Conservation (phyloP, 2,329 filamentous ascomycete species). For the Diaporthe citriasiana region DNA sequence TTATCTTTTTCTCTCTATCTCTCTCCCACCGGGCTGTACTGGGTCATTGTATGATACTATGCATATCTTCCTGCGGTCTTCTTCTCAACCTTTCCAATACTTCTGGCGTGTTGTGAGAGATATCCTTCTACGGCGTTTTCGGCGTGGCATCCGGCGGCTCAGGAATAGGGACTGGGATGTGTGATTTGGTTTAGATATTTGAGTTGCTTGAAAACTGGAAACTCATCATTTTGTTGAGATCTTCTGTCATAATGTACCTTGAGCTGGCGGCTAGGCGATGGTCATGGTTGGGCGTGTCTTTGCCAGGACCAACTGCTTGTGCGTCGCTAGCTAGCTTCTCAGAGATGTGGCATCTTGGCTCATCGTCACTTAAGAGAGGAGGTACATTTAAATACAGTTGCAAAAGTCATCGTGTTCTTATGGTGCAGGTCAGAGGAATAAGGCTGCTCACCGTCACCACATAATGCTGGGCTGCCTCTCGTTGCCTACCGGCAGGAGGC, state of each 20-base stretch:
- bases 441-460: neutral
- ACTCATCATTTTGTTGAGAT: neutral
- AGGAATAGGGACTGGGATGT: conserved; percentile 24
- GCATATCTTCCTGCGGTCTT: conserved; percentile 39
- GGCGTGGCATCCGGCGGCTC: conserved; percentile 39
- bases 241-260: conserved; percentile 15
- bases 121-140: conserved; percentile 43
- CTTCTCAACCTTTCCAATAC: conserved; percentile 39
- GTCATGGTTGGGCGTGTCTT: too few relatives aligned
- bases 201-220: conserved; percentile 23
- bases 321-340: conserved; percentile 3
- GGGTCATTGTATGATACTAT: conserved; percentile 41
- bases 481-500: neutral
- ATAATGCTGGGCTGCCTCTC: neutral
- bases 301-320: neutral
- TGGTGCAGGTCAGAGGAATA: too few relatives aligned
- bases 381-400: conserved; percentile 26
- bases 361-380: neutral
- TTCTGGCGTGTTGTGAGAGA: conserved; percentile 42
- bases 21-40: conserved; percentile 30
- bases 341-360: neutral
- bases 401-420: conserved; percentile 7
- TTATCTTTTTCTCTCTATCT: conserved; percentile 17
- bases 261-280: neutral
- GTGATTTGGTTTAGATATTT: conserved; percentile 31